Percentiles rank a stretch among this genome's conserved stretches.
Evolutionary conservation across 2,329 filamentous ascomycete genomes (phyloP).

Genomic region (Epichloe glyceriae): DNA sequence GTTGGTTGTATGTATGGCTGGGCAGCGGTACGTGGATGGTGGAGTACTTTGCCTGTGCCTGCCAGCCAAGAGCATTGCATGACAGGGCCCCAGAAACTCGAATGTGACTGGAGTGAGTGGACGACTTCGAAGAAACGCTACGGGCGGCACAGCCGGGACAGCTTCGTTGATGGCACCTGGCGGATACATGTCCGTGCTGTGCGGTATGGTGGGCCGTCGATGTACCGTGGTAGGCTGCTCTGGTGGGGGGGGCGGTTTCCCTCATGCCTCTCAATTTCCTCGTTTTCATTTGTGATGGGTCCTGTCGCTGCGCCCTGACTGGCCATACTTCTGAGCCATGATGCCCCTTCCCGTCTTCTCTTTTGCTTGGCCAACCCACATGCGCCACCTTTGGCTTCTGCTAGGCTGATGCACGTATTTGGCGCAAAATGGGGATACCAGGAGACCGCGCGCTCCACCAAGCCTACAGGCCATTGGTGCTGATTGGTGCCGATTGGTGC

Average conservation of each 20-base stretch:
- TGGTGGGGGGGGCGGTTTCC: no score
- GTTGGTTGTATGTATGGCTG: background rate
- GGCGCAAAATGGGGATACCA: constrained; percentile 5
- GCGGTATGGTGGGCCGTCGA: background rate
- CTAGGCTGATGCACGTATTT: constrained; percentile 2
- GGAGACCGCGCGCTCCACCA: constrained; percentile 3
- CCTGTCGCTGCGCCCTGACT: background rate
- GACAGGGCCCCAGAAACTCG: background rate
- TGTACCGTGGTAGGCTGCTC: background rate
- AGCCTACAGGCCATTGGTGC: background rate
- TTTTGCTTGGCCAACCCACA: constrained; percentile 9
- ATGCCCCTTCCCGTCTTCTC: constrained; percentile 5
- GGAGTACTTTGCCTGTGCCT: background rate
- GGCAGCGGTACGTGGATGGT: background rate
- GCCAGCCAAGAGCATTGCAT: background rate
- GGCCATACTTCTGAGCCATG: constrained; percentile 6
- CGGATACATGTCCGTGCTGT: background rate
- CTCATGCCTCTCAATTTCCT: background rate
- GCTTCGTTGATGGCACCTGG: background rate
- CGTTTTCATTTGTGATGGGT: background rate
- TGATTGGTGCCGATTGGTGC: constrained; percentile 1
- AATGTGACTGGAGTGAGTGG: background rate
- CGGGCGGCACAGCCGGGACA: constrained; percentile 12
- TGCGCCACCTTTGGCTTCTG: constrained; percentile 1
- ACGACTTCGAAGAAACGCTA: constrained; percentile 5